Evolutionary conservation across 2,329 filamentous ascomycete genomes (phyloP).

Genomic region (Xylaria sp.): DNA sequence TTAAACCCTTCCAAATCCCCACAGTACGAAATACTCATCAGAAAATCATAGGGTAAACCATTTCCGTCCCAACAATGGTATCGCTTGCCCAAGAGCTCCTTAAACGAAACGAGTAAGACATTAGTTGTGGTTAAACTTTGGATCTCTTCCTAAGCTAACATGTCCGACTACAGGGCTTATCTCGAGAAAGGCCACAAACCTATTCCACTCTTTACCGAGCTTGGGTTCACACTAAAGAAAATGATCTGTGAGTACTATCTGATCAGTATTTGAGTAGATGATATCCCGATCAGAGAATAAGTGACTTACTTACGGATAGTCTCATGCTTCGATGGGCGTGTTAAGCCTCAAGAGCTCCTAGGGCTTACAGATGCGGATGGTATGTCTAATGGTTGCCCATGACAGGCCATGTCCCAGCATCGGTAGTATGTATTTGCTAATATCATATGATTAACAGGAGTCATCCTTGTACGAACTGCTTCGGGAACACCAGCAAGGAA

Average conservation of each 20-base stretch:
- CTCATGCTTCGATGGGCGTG: constrained; percentile 16
- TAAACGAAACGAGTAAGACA: constrained; percentile 16
- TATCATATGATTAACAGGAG: background rate
- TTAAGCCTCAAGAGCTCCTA: constrained; percentile 9
- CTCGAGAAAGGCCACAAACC: constrained; percentile 7
- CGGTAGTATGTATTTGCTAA: background rate
- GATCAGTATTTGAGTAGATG: too few relatives aligned
- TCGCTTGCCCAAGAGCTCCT: constrained; percentile 16
- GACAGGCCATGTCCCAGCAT: background rate
- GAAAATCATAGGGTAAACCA: too few relatives aligned
- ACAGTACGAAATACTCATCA: background rate
- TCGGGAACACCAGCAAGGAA: constrained; percentile 26
- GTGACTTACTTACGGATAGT: constrained; percentile 2
- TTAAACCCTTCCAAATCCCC: background rate
- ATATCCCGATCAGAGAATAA: background rate
- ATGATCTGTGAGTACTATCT: constrained; percentile 12
- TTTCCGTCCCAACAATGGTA: background rate
- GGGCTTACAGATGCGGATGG: constrained; percentile 11
- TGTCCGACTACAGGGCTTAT: background rate
- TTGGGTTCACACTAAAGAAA: constrained; percentile 8
- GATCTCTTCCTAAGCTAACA: background rate
- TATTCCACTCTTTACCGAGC: constrained; percentile 5
- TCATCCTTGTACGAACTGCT: constrained; percentile 18
- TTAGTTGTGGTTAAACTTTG: background rate
- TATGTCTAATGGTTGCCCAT: background rate